Conservation (phyloP, 2,329 filamentous ascomycete genomes). For the Penicillium sp. region DNA sequence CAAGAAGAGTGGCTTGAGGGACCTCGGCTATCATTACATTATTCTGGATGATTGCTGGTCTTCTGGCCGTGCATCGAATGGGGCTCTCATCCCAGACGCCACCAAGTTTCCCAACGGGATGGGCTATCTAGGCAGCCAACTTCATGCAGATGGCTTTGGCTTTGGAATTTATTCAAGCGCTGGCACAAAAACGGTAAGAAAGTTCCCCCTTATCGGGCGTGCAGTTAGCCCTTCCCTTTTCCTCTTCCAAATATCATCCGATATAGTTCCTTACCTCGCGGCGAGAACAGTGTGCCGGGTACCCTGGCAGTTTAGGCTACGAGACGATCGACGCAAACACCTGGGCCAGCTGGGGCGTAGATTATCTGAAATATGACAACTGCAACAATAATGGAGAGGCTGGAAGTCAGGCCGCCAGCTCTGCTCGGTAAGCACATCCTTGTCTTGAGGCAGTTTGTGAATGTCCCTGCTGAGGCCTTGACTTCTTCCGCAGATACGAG, state of each 20-base stretch:
- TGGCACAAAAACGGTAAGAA: not conserved
- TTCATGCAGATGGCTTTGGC: not conserved
- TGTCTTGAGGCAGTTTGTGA: not conserved
- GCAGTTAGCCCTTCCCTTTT: not conserved
- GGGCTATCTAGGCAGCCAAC: not conserved
- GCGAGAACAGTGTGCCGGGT: not conserved
- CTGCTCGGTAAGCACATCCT: not conserved
- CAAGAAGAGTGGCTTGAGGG: not conserved
- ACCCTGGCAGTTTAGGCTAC: slow-evolving; percentile 38
- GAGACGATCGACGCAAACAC: slow-evolving; percentile 59
- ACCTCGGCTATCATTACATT: not conserved
- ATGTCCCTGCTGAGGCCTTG: not conserved
- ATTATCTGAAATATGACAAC: slow-evolving; percentile 59
- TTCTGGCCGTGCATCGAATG: not conserved
- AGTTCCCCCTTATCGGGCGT: not conserved
- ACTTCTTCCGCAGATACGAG: slow-evolving; percentile 41
- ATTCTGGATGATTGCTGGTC: not conserved
- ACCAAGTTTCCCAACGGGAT: not conserved
- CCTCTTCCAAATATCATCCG: not conserved
- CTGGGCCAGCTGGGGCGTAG: slow-evolving; percentile 58
- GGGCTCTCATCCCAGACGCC: not conserved
- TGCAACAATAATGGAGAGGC: slow-evolving; percentile 40
- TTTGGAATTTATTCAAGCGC: not conserved
- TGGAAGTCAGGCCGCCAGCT: not conserved
- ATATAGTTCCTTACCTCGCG: not conserved